These are phyloP conservation scores for Pichiaceae sp. DNA, from an alignment of 1,139 yeast species.

Conservation along the genomic window DNA sequence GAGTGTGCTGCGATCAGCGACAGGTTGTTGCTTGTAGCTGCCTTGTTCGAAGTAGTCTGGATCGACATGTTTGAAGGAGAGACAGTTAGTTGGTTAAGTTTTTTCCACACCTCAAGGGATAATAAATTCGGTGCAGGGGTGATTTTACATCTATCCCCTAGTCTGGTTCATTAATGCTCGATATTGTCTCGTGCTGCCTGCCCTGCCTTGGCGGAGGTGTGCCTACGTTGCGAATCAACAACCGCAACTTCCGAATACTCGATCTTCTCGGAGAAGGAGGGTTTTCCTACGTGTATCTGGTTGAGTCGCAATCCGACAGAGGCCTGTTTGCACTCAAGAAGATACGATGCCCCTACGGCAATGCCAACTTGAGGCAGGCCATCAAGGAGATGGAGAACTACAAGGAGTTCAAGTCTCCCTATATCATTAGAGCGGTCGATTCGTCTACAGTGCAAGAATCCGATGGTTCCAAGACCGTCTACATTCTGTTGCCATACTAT, in stretches of 20 bases:
- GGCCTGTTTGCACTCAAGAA: constrained; percentile 70
- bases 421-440: constrained; percentile 62
- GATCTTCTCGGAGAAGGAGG: constrained; percentile 85
- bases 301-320: constrained; percentile 39
- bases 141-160: background rate
- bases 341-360: constrained; percentile 82
- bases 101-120: too few species aligned
- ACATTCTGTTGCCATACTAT: constrained; percentile 72
- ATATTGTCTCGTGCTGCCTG: constrained; percentile 20
- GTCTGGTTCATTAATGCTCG: background rate
- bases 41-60: constrained; percentile 24
- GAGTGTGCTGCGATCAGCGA: constrained; percentile 93
- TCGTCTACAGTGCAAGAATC: constrained; percentile 62
- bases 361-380: constrained; percentile 64
- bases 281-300: constrained; percentile 81
- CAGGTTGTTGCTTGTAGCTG: constrained; percentile 23
- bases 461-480: constrained; percentile 75
- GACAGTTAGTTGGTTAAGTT: background rate
- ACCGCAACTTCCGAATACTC: constrained; percentile 44
- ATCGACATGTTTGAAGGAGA: constrained; percentile 26
- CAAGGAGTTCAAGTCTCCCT: constrained; percentile 60
- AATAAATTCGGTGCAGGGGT: background rate
- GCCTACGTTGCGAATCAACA: constrained; percentile 46
- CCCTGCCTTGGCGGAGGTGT: constrained; percentile 25
- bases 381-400: constrained; percentile 71